Evolutionary conservation across 2,329 filamentous ascomycete genomes (phyloP), one percentile per base, ranked within the genome.

Genomic region (Trichophyton benhamiae): DNA sequence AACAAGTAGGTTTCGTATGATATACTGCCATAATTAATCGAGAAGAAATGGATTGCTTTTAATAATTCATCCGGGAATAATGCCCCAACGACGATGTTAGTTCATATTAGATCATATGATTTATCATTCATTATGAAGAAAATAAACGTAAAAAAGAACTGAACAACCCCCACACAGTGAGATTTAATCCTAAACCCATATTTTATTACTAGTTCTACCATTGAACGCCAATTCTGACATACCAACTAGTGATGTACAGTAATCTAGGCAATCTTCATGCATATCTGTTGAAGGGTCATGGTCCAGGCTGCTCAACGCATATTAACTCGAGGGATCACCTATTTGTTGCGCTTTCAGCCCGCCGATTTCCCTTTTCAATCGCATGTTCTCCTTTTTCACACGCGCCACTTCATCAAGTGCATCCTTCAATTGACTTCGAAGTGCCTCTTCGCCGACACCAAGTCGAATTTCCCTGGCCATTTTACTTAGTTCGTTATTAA

Each of bases 401-500:
- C 84, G 82, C 27, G 84, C 85, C 61, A 85, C 82, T 74, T 96
- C 91, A 64, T 95, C 91, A 66, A 87, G 81, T 59, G 83, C 81
- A 65, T 90, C 88, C 66, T 83, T 86, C 63, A 96, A 72, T 70
- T 85, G 84, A 41, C 76, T 76, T 69, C 91, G 81, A 63, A 96
- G 75, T 67, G 92, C 89, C 68, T 91, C 88, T 67, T 89, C 88
- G 9, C 89, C 89, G 48, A 89, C 87, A 57, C 87, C 87, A 3
- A 84, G 83, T 66, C 86, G 87, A 57, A 94, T 80, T 46, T 87
- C 88, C 72, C 84, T 87, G 49, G 91, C 80, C 63, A 96, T 88
- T 77, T 88, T 90, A 67, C 84, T 87, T 57, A 97, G 77, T 75
- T 96, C 92, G n/a, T 85, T 83, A 69, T 96, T 96, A 78, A 96